A percentile compares a stretch with the other conserved stretches of the same genome.
Conservation (phyloP, 306 rosid species). For the Acacia acuminata region DNA sequence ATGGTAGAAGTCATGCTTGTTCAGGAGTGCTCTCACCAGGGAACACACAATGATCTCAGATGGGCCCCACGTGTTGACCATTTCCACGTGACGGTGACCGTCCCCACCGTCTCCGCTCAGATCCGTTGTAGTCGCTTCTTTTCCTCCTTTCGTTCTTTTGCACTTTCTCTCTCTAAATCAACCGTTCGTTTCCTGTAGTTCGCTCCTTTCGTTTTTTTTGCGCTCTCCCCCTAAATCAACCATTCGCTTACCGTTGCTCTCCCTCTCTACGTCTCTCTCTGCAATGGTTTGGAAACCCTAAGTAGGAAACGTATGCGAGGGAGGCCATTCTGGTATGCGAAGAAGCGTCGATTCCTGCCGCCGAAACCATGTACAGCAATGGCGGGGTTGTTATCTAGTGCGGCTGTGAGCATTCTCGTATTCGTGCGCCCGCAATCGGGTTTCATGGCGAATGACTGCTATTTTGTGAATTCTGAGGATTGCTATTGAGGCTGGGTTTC, state of each 20-base stretch:
- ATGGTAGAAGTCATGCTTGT: accelerated
- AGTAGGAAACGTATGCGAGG: neutral
- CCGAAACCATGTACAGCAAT: conserved; percentile 21
- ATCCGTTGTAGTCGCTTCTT: conserved; percentile 47
- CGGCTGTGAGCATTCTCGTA: conserved; percentile 33
- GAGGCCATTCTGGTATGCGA: conserved; percentile 28
- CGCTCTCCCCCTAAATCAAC: neutral
- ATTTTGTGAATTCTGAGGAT: conserved; percentile 11
- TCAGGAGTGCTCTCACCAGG: neutral
- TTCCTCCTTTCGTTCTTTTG: neutral
- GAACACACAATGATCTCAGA: neutral
- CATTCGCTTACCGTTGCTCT: neutral
- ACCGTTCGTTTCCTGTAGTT: neutral
- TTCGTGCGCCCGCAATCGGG: conserved; percentile 13
- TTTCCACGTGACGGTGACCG: conserved; percentile 47
- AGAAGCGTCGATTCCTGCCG: conserved; percentile 11
- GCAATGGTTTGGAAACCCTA: conserved; percentile 32
- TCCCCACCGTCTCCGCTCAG: conserved; percentile 54
- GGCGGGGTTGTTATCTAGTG: conserved; percentile 33
- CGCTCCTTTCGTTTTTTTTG: no score
- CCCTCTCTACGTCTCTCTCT: neutral
- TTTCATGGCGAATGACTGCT: conserved; percentile 18
- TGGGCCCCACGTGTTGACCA: conserved; percentile 45
- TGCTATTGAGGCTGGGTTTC: neutral
- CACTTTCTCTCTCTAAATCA: neutral